Base-by-base conservation (phyloP, 2,329 filamentous ascomycete species). In the Botrytis pseudocinerea region DNA sequence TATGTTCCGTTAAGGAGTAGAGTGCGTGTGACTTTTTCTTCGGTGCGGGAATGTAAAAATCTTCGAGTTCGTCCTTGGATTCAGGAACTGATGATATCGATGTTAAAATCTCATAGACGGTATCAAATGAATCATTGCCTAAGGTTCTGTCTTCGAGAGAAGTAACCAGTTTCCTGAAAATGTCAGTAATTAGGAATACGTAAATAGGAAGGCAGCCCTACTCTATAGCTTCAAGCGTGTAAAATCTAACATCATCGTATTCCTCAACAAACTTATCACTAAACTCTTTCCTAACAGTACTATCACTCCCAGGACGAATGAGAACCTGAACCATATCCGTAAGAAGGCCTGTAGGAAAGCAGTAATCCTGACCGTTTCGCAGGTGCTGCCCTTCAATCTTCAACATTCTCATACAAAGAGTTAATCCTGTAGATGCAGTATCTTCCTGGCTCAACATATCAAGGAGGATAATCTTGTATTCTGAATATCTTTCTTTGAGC, bases 181-280 rank as follows among this genome's bases (percentile, higher is more conserved):
- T 35, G 38, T 73, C 35, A 73, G 72, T n/a, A 74, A 59, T 78
- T 72, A 77, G 73, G 57, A 63, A 46, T 35, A n/a, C 16, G 32
- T 22, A n/a, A 46, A 46, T 32, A 35, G 25, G 60, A 68, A 28
- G 38, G 18, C n/a, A 59, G 73, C 85, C 90, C 78, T 87, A 93
- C 91, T 88, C 88, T 77, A 97, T 85, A 22, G 89, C 88, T 78
- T 90, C 87, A 80, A 97, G 93, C 0, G 94, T 93, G 81, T 92
- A 94, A 81, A 91, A 97, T 76, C 93, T 88, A 74, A 98, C 86
- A 82, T 98, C 96, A 79, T 96, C 92, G 80, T 91, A 94, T 81
- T 91, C 87, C 80, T 93, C 90, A 68, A 94, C 86, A 80, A 90
- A 98, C 76, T 93, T 93, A 73, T 93, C 88, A 40, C 92, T 85